Evolutionary conservation across 176 grass and related monocot species (phyloP), one percentile per base, ranked within the genome.

Genomic region (Bonia amplexicaulis): DNA sequence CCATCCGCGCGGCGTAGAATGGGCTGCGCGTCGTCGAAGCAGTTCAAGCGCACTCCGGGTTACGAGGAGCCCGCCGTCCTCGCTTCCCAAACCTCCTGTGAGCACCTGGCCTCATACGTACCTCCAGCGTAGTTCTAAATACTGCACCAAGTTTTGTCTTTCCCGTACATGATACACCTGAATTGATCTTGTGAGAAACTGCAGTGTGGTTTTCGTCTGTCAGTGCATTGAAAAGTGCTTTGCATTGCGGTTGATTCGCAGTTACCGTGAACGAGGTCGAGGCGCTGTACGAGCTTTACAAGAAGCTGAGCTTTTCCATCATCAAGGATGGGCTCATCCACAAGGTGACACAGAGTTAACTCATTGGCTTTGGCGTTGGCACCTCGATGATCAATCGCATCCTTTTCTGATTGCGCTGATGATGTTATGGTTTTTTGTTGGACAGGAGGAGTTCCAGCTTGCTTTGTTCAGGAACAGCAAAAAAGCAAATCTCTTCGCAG

Each of bases 241-340:
- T 48, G 76, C 58, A 52, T 65, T 52, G 15, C 35, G 76, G n/a
- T 33, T 75, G 51, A 51, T 27, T 64, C n/a, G 39, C 81, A 96
- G 94, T 96, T 73, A 84, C 91, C 13, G 91, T 90, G 74, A 92
- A 80, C 81, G 94, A 93, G 73, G 87, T 96, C 77, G 91, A 91
- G 88, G 91, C 94, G 31, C 82, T 96, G 70, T 81, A 84, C 78
- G 91, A 96, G 82, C 80, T 96, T 12, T 96, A 89, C 71, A 93
- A 78, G 76, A 93, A 86, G 80, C 66, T 96, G 78, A 93, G 94
- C 85, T 88, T 31, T 61, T 96, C 89, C 75, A 93, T 96, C 68
- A 12, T 89, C 78, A 91, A 96, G n/a, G 94, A 96, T 74, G 92
- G 89, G 0, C 89, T 97, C 73, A 94, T 97, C 61, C 91, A 97